phyloP scores from a whole-genome alignment of 495 filamentous ascomycete genomes.

The Penicillium parvum region DNA sequence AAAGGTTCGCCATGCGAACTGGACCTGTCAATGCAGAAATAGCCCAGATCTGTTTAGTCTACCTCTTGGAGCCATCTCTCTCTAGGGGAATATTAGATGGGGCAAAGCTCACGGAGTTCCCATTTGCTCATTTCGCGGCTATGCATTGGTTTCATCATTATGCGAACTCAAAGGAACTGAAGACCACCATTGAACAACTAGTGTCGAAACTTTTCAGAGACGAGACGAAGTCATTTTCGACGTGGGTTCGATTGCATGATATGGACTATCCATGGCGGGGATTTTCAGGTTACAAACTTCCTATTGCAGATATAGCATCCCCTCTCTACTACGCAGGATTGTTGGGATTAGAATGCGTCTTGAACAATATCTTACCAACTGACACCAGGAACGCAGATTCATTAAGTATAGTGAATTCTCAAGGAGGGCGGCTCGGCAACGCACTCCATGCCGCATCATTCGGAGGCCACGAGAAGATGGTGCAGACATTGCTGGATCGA shows the following conservation, averaged over 20 bases:
- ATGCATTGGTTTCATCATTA: constrained; percentile 23
- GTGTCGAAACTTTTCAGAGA: constrained; percentile 11
- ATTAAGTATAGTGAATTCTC: constrained; percentile 10
- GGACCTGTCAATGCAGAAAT: constrained; percentile 24
- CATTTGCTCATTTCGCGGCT: constrained; percentile 25
- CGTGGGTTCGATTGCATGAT: constrained; percentile 7
- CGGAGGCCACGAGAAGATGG: too few relatives aligned
- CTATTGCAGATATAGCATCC: not conserved
- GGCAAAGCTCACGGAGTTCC: constrained; percentile 13
- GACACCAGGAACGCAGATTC: not conserved
- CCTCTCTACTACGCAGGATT: constrained; percentile 7
- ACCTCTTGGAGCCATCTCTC: constrained; percentile 26
- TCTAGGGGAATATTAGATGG: constrained; percentile 2
- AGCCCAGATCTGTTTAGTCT: constrained; percentile 27
- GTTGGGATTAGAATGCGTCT: constrained; percentile 5
- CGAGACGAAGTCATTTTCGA: not conserved
- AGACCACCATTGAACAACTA: not conserved
- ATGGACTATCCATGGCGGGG: not conserved
- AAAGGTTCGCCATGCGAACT: constrained; percentile 16
- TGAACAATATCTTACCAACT: constrained; percentile 1
- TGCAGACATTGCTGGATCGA: too few relatives aligned
- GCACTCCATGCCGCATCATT: constrained; percentile 19
- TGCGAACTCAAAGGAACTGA: not conserved
- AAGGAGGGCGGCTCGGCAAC: constrained; percentile 7
- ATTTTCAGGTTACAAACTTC: not conserved